Conservation (phyloP, 108 stramenopile species). For the Conticribra weissflogii region DNA sequence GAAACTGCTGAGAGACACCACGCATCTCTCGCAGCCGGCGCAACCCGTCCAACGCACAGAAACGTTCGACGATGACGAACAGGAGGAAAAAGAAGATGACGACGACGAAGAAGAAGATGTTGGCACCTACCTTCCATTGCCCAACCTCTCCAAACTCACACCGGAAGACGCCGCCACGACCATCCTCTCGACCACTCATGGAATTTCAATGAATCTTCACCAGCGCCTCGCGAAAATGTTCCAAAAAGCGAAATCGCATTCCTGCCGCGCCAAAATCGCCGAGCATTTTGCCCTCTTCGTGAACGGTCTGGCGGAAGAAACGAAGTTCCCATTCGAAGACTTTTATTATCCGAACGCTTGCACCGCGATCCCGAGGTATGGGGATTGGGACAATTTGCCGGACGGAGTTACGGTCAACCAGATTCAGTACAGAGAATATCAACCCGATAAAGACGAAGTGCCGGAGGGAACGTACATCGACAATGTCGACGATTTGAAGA, state of each 20-base stretch:
- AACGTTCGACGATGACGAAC: slow-evolving; percentile 19
- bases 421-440: slow-evolving; percentile 78
- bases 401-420: slow-evolving; percentile 55
- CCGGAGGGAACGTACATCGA: slow-evolving; percentile 68
- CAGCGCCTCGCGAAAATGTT: slow-evolving; percentile 56
- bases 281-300: slow-evolving; percentile 74
- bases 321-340: slow-evolving; percentile 69
- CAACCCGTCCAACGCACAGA: no score
- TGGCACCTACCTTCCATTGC: slow-evolving; percentile 32
- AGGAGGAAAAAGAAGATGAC: slow-evolving; percentile 24
- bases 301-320: slow-evolving; percentile 78
- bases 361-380: slow-evolving; percentile 41
- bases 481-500: slow-evolving; percentile 62
- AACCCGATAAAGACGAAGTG: slow-evolving; percentile 65
- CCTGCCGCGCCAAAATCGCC: slow-evolving; percentile 81
- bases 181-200: slow-evolving; percentile 24
- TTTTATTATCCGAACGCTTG: slow-evolving; percentile 61
- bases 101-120: not conserved
- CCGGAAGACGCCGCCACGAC: slow-evolving; percentile 27
- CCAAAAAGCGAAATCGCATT: slow-evolving; percentile 69
- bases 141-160: slow-evolving; percentile 33
- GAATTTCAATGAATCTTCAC: slow-evolving; percentile 24
- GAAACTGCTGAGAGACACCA: not conserved
- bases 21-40: slow-evolving; percentile 8
- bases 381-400: slow-evolving; percentile 78